Percentiles rank a stretch among this genome's conserved stretches.
These are phyloP conservation scores for Coleophoma cylindrospora DNA, from an alignment of 2,329 filamentous ascomycete species.

Conservation along the genomic window DNA sequence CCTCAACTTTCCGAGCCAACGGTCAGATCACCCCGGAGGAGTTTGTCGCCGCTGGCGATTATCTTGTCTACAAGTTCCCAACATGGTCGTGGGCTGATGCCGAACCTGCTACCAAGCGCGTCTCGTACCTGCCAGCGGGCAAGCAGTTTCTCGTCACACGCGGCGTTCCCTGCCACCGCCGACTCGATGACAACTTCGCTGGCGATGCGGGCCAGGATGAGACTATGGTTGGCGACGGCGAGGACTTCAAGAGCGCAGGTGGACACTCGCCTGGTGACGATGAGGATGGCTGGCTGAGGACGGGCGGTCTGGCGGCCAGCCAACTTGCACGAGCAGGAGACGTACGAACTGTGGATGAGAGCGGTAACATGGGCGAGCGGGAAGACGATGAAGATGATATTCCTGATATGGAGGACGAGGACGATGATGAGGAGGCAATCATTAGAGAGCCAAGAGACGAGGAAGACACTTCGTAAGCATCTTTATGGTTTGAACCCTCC, in stretches of 20 bases:
- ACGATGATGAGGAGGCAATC: conserved; percentile 90
- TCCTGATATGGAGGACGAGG: conserved; percentile 97
- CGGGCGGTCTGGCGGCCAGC: conserved; percentile 71
- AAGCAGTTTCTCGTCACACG: conserved; percentile 97
- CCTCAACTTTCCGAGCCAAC: conserved; percentile 87
- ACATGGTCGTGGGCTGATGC: conserved; percentile 97
- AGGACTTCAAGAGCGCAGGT: conserved; percentile 49
- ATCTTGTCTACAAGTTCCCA: conserved; percentile 97
- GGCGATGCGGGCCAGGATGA: conserved; percentile 84
- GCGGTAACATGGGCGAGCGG: conserved; percentile 76
- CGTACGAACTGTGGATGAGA: conserved; percentile 84
- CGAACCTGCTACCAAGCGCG: conserved; percentile 72
- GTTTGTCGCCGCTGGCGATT: conserved; percentile 93
- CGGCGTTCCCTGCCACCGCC: conserved; percentile 87
- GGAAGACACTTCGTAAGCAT: conserved; percentile 22
- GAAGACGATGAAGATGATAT: conserved; percentile 77
- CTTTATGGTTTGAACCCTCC: conserved; percentile 1
- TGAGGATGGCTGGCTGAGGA: conserved; percentile 89
- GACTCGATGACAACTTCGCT: conserved; percentile 89
- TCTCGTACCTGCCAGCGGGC: conserved; percentile 73
- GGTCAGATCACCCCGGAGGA: conserved; percentile 97
- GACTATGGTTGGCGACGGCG: conserved; percentile 76
- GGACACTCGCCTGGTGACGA: conserved; percentile 47
- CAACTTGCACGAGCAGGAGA: conserved; percentile 74
- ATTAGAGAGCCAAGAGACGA: conserved; percentile 62